Evolutionary conservation across 1,284 basidiomycete species (phyloP).

Genomic region (Ceratobasidium papillatum): DNA sequence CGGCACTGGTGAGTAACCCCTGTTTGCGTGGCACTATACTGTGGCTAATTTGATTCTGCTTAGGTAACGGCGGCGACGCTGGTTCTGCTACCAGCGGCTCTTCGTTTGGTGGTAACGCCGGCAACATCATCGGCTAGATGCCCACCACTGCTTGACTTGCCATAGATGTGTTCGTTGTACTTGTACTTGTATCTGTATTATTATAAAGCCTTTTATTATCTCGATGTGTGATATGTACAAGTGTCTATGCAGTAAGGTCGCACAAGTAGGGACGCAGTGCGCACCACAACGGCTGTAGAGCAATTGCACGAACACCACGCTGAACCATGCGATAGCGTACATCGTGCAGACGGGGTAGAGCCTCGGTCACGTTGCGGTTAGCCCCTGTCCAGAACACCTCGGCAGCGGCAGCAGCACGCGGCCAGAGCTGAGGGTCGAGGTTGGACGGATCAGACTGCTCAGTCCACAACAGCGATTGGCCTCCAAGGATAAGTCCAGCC

Average conservation of each 20-base stretch:
- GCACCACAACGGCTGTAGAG: slow-evolving; percentile 85
- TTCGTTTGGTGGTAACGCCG: slow-evolving; percentile 23
- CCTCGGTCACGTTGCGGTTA: slow-evolving; percentile 61
- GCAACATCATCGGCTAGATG: slow-evolving; percentile 21
- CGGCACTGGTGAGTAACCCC: slow-evolving; percentile 10
- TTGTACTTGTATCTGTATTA: slow-evolving; percentile 35
- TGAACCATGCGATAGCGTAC: slow-evolving; percentile 72
- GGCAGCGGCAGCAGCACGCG: slow-evolving; percentile 77
- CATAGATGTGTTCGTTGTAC: slow-evolving; percentile 8
- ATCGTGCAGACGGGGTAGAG: slow-evolving; percentile 81
- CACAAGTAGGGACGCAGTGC: slow-evolving; percentile 73
- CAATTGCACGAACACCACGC: slow-evolving; percentile 70
- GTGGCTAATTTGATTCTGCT: neutral
- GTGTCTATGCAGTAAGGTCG: slow-evolving; percentile 52
- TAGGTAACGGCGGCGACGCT: slow-evolving; percentile 27
- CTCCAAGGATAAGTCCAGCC: slow-evolving; percentile 69
- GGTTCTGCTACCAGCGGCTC: slow-evolving; percentile 32
- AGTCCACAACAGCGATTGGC: slow-evolving; percentile 75
- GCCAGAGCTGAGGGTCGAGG: slow-evolving; percentile 79
- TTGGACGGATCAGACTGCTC: slow-evolving; percentile 78
- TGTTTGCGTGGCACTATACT: neutral
- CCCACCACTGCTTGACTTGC: neutral
- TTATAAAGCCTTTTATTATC: slow-evolving; percentile 14
- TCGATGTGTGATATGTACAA: slow-evolving; percentile 2
- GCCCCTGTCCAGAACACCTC: slow-evolving; percentile 86